A percentile compares a stretch with the other conserved stretches of the same genome.
Conservation (phyloP, 1,284 basidiomycete genomes). For the Pseudozyma sp. region DNA sequence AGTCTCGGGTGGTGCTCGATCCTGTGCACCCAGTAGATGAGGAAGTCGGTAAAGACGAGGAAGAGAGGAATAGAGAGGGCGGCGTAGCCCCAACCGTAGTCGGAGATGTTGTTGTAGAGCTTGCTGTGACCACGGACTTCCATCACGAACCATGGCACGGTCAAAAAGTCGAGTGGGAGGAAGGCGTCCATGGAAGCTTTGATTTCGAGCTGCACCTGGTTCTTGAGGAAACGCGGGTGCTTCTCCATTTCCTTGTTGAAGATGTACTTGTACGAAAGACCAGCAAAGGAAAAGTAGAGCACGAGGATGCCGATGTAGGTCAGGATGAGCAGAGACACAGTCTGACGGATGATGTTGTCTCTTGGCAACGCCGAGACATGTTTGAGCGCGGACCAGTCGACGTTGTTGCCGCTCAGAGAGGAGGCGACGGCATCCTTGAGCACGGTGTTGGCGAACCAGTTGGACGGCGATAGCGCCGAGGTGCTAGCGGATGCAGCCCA, state of each 20-base stretch:
- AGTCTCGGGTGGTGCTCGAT: slow-evolving; percentile 84
- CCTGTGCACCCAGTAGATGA: slow-evolving; percentile 96
- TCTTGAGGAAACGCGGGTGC: slow-evolving; percentile 91
- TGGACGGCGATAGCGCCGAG: slow-evolving; percentile 21
- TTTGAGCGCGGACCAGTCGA: slow-evolving; percentile 43
- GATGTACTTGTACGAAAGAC: slow-evolving; percentile 80
- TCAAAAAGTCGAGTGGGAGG: slow-evolving; percentile 76
- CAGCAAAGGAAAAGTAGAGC: slow-evolving; percentile 82
- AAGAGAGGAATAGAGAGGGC: slow-evolving; percentile 72
- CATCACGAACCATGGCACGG: slow-evolving; percentile 90
- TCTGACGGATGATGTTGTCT: slow-evolving; percentile 73
- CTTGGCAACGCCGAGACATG: slow-evolving; percentile 52
- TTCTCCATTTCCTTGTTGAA: slow-evolving; percentile 97
- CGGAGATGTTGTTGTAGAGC: slow-evolving; percentile 81
- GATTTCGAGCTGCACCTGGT: slow-evolving; percentile 86
- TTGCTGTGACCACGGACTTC: slow-evolving; percentile 88
- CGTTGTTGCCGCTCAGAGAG: slow-evolving; percentile 21
- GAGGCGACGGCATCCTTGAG: slow-evolving; percentile 38
- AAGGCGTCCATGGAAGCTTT: slow-evolving; percentile 80
- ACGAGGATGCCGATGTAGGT: slow-evolving; percentile 79
- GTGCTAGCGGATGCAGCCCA: slow-evolving; percentile 43
- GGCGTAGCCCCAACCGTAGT: slow-evolving; percentile 64
- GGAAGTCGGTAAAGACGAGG: slow-evolving; percentile 89
- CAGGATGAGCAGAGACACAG: slow-evolving; percentile 79
- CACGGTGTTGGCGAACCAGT: slow-evolving; percentile 36